Evolutionary conservation across 305 asterid species (phyloP).

Genomic region (Coffea humblotiana): DNA sequence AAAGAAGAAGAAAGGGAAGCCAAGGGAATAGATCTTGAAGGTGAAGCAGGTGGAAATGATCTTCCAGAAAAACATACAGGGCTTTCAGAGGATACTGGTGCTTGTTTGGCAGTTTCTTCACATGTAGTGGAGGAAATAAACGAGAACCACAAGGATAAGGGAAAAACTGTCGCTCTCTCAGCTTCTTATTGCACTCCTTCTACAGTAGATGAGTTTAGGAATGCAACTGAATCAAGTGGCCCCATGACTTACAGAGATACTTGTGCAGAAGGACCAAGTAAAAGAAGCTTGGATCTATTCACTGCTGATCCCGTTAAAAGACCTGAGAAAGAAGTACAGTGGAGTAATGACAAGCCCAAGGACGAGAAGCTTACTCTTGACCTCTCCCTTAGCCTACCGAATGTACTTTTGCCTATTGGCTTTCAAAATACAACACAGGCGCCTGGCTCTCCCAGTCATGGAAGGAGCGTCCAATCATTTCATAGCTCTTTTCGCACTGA

Average conservation of each 20-base stretch:
- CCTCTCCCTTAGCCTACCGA: slow-evolving; percentile 97
- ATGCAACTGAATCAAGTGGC: slow-evolving; percentile 42
- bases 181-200: slow-evolving; percentile 34
- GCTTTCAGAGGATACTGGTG: slow-evolving; percentile 38
- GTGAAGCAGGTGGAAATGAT: slow-evolving; percentile 37
- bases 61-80: slow-evolving; percentile 31
- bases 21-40: slow-evolving; percentile 31
- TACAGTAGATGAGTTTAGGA: slow-evolving; percentile 41
- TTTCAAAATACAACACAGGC: slow-evolving; percentile 49
- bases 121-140: slow-evolving; percentile 34
- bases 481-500: slow-evolving; percentile 74
- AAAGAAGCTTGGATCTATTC: slow-evolving; percentile 78
- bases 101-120: slow-evolving; percentile 27
- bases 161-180: slow-evolving; percentile 52
- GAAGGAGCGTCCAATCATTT: slow-evolving; percentile 78
- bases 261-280: slow-evolving; percentile 70
- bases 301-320: slow-evolving; percentile 68
- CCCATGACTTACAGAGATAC: slow-evolving; percentile 38
- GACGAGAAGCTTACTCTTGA: slow-evolving; percentile 91
- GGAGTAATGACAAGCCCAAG: slow-evolving; percentile 46
- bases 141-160: slow-evolving; percentile 60
- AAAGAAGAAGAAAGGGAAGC: slow-evolving; percentile 48
- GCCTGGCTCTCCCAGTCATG: slow-evolving; percentile 88
- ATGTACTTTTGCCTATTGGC: slow-evolving; percentile 81
- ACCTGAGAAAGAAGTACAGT: slow-evolving; percentile 56